Conservation (phyloP, 2,329 filamentous ascomycete species). For the Penicillium fuscoglaucum region DNA sequence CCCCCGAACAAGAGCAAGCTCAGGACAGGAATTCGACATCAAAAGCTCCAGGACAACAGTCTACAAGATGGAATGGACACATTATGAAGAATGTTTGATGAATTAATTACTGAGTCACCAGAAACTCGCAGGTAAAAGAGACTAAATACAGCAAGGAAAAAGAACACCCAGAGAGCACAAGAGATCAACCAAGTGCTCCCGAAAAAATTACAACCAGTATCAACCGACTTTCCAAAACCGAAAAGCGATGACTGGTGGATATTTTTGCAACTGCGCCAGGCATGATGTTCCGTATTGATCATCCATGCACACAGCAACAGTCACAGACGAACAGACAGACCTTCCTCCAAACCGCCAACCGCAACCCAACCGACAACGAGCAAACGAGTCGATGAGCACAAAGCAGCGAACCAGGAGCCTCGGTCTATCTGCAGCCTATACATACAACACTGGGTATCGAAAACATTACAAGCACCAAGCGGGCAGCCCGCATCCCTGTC, state of each 20-base stretch:
- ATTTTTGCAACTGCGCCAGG: neutral
- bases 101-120: conserved; percentile 13
- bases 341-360: neutral
- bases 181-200: neutral
- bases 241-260: neutral
- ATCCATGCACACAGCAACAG: conserved; percentile 1
- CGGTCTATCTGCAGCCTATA: conserved; percentile 9
- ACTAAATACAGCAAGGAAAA: conserved; percentile 19
- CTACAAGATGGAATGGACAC: neutral
- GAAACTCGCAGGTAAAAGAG: conserved; percentile 13
- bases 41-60: neutral
- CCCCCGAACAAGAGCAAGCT: neutral
- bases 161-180: neutral
- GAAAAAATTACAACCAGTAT: conserved; percentile 7
- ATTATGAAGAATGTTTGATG: conserved; percentile 4
- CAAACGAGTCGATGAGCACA: conserved; percentile 7
- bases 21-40: neutral
- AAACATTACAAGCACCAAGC: conserved; percentile 28
- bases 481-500: neutral
- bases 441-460: conserved; percentile 37
- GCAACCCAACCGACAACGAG: conserved; percentile 7
- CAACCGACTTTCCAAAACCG: neutral
- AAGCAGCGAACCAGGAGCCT: neutral
- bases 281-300: conserved; percentile 1
- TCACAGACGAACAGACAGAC: neutral